Evolutionary conservation across 139 green algal genomes (phyloP), one percentile per base, ranked within the genome.

Genomic region (Chlamydomonas sp.): DNA sequence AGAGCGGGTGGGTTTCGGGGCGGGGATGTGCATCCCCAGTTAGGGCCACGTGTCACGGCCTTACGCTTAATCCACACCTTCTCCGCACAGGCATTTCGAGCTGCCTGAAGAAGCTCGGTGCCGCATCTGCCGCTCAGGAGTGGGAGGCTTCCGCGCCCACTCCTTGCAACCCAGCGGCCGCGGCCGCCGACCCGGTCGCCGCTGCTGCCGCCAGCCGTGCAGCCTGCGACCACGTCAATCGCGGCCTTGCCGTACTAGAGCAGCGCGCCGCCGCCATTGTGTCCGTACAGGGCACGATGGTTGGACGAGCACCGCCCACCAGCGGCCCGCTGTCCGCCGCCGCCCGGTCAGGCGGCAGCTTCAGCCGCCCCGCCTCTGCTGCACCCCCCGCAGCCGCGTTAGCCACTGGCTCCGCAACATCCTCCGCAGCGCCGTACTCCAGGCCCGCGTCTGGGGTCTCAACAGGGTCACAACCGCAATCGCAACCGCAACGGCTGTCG

Each of bases 191-290:
- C n/a, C n/a, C n/a, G n/a, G 80, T 8, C 49, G 20, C 18, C 59
- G 6, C 59, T 58, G 68, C 8, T 59, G 49, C 83, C 83, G 2
- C 4, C 62, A 17, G 72, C 75, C 12, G 83, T 73, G 31, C 31
- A 0, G 71, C 74, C 0, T 87, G 83, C 83, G 73, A 62, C 16
- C 83, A 87, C 71, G 73, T 87, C 5, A 80, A 81, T 71, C 80
- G 88, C 59, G 82, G 78, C 1, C 77, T 93, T 49, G 90, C 87
- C 1, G 69, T 80, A 16, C 66, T 93, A 63, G 90, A 93, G 84
- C 80, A 85, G 74, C 84, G 88, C 0, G 84, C 90, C 14, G 74
- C 84, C 10, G 90, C 90, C 20, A 72, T 93, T 15, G 60, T 93
- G n/a, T 84, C 90, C 10, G 90, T 93, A 74, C 83, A 87, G 61